phyloP scores from a whole-genome alignment of 2,329 filamentous ascomycete species.

The Triangularia setosa region DNA sequence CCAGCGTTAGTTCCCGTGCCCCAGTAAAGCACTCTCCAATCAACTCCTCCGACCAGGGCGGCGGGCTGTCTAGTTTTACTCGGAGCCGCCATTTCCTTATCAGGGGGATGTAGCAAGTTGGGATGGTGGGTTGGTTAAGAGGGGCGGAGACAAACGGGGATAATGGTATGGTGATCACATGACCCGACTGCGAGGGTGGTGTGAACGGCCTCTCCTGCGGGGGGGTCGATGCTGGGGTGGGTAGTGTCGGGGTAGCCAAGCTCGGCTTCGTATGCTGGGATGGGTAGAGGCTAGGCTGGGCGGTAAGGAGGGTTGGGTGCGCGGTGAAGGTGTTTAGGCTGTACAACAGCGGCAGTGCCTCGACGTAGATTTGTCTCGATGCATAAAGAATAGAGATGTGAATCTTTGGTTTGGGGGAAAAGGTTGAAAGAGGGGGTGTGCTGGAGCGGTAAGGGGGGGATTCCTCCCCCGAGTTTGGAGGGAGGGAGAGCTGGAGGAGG shows the following conservation, averaged over 20 bases:
- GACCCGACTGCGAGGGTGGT: background rate
- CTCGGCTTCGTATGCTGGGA: background rate
- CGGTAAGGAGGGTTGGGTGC: slow-evolving; percentile 38
- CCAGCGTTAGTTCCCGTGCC: slow-evolving; percentile 38
- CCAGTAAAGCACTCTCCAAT: slow-evolving; percentile 35
- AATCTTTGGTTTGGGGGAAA: slow-evolving; percentile 20
- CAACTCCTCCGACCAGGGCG: slow-evolving; percentile 24
- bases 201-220: background rate
- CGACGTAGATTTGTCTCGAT: slow-evolving; percentile 39
- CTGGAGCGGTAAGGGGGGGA: slow-evolving; percentile 13
- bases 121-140: background rate
- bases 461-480: background rate
- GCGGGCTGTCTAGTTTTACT: slow-evolving; percentile 27
- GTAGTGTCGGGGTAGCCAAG: background rate
- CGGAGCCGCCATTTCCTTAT: background rate
- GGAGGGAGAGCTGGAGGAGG: slow-evolving; percentile 37
- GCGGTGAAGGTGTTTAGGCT: slow-evolving; percentile 41
- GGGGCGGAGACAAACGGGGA: background rate
- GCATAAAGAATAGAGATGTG: slow-evolving; percentile 39
- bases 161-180: background rate
- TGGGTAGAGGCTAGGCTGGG: background rate
- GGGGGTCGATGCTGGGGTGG: background rate
- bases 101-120: background rate
- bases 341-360: slow-evolving; percentile 42
- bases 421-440: slow-evolving; percentile 10